Evolutionary conservation across 345 rosid genomes (phyloP), one percentile per base, ranked within the genome.

Genomic region (Eutrema japonicum): DNA sequence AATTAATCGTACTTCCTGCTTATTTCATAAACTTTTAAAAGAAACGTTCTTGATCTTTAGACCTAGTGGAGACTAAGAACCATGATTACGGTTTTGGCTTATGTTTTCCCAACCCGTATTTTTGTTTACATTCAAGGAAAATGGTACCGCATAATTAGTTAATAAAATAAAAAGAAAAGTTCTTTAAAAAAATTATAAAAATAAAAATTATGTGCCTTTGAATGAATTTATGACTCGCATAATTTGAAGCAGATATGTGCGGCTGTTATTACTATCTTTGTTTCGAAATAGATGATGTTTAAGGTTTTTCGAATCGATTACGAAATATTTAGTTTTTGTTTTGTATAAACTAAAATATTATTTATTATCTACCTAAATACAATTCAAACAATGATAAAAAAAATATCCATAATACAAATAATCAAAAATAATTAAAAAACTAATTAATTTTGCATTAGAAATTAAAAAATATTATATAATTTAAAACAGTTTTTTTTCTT

Each of bases 31-130:
- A 56, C 4, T 46, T 64, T 29, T 12, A 26, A 26, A 54, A 29
- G 72, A 66, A 30, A 59, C n/a, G 68, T 11, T 7, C 32, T 58
- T 64, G 40, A 43, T 73, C 47, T 72, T 66, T 41, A 35, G 27
- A 16, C 43, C 62, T 36, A 42, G 46, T 42, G 46, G 46, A 42
- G 46, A 12, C 46, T 12, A 4, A 14, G 13, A 35, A 36, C 13
- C 43, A 22, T 22, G 26, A 57, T 12, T 18, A 37, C 13, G 29
- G 32, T 58, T 58, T 10, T 57, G 35, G 36, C 66, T 27, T 61
- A 12, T 60, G 35, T 41, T 22, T 41, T 32, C 7, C 14, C n/a
- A 61, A 32, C n/a, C 14, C 14, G 9, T 4, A 2, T 16, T 38
- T 58, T 37, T 37, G 64, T 4, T 11, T 38, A 58, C 46, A 58